Evolutionary conservation across 257 asterid species (phyloP), one percentile per base, ranked within the genome.

Genomic region (Perilla frutescens): DNA sequence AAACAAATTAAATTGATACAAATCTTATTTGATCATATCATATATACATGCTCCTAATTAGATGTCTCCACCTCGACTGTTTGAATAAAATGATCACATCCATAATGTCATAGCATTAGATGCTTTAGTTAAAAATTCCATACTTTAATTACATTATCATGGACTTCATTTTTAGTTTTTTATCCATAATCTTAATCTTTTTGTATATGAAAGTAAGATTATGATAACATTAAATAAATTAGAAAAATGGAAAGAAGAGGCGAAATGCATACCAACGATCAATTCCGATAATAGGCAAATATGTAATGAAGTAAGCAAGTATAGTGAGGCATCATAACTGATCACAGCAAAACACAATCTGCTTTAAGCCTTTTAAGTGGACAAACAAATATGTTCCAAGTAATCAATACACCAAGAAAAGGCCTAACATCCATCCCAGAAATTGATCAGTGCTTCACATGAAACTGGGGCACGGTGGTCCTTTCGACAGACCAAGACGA

Each of bases 391-490:
- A 12, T 26, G 64, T 47, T 55, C 34, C n/a, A 47, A 45, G 29
- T 32, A 9, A 41, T 3, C 31, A 44, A 54, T 55, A 76, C 74
- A 74, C 36, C 67, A 37, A 47, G 67, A 72, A 51, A 72, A 13
- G 62, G 59, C 76, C 69, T 31, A 43, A 72, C 49, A 65, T 76
- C 51, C 44, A 55, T 15, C 54, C 63, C n/a, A 1, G 8, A 76
- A n/a, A 68, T 37, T 14, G 58, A 65, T n/a, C 57, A 62, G 53
- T 55, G 81, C 63, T 76, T 92, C 88, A 91, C 69, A 84, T 81
- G 90, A 94, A 94, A 81, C 88, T 89, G 66, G 96, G 96, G 80
- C 84, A 81, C 8, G 91, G 81, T 36, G 99, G 97, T 75, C 97
- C 99, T 68, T 80, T 88, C 5, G 97, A 88, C 75, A 91, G 79